These are phyloP conservation scores for Pseudogymnoascus sp. DNA, from an alignment of 2,329 filamentous ascomycete species.

Conservation along the genomic window DNA sequence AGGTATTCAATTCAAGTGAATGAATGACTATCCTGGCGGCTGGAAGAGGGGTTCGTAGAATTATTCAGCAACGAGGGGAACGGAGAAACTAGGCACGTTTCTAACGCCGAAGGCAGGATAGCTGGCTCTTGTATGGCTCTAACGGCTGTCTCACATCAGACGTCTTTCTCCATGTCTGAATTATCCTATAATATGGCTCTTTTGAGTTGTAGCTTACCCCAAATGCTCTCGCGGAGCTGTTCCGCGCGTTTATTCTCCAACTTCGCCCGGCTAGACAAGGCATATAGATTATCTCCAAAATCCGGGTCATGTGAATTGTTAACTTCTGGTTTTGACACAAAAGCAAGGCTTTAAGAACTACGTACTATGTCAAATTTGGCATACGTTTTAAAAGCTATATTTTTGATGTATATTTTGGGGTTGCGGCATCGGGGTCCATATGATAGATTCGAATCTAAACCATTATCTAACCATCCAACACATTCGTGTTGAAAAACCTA, in stretches of 20 bases:
- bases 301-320: neutral
- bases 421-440: neutral
- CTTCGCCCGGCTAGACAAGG: neutral
- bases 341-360: neutral
- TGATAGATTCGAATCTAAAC: neutral
- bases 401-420: neutral
- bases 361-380: neutral
- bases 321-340: neutral
- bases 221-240: neutral
- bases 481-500: slow-evolving; percentile 63
- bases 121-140: neutral
- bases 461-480: slow-evolving; percentile 9
- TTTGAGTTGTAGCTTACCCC: neutral
- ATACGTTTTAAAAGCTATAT: neutral
- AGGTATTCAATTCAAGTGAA: neutral
- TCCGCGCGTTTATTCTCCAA: neutral
- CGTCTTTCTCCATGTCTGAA: neutral
- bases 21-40: neutral
- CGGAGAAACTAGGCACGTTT: neutral
- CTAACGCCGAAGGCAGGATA: neutral
- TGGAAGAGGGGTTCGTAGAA: neutral
- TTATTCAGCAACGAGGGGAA: neutral
- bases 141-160: neutral
- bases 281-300: neutral
- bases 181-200: neutral